Conservation (phyloP, 306 rosid genomes). For the Corylus avellana region DNA sequence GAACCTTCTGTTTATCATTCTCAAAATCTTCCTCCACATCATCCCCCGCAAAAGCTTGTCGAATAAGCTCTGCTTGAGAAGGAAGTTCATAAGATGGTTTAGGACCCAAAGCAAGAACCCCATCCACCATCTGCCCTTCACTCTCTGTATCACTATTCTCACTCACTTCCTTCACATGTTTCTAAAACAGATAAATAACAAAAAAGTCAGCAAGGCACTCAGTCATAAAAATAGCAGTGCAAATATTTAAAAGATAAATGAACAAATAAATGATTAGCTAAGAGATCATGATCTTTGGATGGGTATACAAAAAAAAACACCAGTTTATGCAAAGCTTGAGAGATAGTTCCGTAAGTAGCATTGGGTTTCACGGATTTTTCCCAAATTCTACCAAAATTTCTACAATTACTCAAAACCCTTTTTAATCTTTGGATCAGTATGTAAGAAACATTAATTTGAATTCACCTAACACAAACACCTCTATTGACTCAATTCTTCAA, state of each 20-base stretch:
- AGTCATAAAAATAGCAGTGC: slow-evolving; percentile 10
- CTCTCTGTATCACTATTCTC: slow-evolving; percentile 72
- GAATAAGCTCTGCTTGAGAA: slow-evolving; percentile 84
- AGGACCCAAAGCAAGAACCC: slow-evolving; percentile 57
- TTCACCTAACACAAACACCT: too few relatives aligned
- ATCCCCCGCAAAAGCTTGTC: slow-evolving; percentile 86
- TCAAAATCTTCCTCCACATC: slow-evolving; percentile 89
- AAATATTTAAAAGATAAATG: slow-evolving; percentile 2
- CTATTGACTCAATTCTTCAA: too few relatives aligned
- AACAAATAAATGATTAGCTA: neutral
- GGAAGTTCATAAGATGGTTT: slow-evolving; percentile 75
- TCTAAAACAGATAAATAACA: slow-evolving; percentile 36
- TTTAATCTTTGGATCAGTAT: too few relatives aligned
- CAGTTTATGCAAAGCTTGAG: too few relatives aligned
- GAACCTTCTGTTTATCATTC: slow-evolving; percentile 61
- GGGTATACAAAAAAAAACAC: too few relatives aligned
- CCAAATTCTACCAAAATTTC: too few relatives aligned
- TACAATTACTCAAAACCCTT: too few relatives aligned
- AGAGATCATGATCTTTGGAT: neutral
- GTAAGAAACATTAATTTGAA: too few relatives aligned
- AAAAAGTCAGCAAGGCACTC: slow-evolving; percentile 9
- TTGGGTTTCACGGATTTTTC: too few relatives aligned
- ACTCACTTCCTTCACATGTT: slow-evolving; percentile 43
- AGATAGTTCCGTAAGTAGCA: too few relatives aligned
- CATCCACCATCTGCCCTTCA: slow-evolving; percentile 82